Percentiles rank a stretch among this genome's conserved stretches.
Conservation (phyloP, 2,329 filamentous ascomycete species). For the Annulohypoxylon truncatum region DNA sequence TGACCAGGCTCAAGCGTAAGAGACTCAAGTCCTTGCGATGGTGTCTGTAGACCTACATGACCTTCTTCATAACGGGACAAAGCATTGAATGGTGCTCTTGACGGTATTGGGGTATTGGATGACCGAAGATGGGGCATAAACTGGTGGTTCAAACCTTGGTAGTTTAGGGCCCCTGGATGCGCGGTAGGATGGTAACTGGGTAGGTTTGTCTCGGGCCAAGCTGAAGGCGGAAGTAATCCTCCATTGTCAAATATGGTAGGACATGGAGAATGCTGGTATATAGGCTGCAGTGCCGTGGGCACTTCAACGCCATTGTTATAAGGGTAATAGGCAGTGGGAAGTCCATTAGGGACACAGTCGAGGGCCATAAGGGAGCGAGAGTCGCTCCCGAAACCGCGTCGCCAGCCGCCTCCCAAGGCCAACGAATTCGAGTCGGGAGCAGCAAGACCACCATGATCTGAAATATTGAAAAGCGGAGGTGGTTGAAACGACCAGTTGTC, state of each 20-base stretch:
- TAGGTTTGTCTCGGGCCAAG: conserved; percentile 54
- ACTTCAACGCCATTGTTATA: conserved; percentile 46
- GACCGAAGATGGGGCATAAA: conserved; percentile 46
- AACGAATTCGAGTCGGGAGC: conserved; percentile 37
- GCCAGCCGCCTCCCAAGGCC: conserved; percentile 36
- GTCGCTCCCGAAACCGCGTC: conserved; percentile 36
- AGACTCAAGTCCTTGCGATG: conserved; percentile 50
- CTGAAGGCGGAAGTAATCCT: conserved; percentile 52
- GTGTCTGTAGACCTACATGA: conserved; percentile 42
- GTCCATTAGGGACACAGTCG: conserved; percentile 45
- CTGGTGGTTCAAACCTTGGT: conserved; percentile 50
- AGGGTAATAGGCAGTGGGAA: conserved; percentile 43
- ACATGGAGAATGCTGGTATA: conserved; percentile 53
- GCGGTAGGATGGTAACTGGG: conserved; percentile 50
- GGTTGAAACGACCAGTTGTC: conserved; percentile 44
- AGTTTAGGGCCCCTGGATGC: conserved; percentile 50
- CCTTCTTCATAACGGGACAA: conserved; percentile 52
- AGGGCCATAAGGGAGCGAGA: conserved; percentile 41
- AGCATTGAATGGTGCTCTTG: conserved; percentile 52
- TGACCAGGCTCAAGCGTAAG: conserved; percentile 48
- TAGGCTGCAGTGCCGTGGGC: conserved; percentile 49
- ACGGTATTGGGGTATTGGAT: conserved; percentile 37
- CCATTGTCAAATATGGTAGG: conserved; percentile 56
- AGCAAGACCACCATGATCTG: conserved; percentile 34
- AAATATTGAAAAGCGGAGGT: conserved; percentile 26